These are phyloP conservation scores for Cyberlindnera mississippiensis DNA, from an alignment of 805 yeast species.

Conservation along the genomic window DNA sequence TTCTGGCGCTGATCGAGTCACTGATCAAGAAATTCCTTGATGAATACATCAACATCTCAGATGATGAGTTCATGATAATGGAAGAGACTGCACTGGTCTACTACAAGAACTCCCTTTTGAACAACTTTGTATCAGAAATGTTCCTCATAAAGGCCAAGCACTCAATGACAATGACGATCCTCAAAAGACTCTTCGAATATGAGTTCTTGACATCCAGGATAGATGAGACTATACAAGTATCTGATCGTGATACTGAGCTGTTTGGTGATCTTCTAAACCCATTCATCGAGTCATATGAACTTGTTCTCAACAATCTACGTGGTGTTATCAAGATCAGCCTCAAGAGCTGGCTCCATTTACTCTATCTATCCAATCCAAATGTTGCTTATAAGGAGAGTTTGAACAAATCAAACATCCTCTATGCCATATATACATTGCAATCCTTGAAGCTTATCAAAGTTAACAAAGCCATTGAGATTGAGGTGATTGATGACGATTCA, in stretches of 20 bases:
- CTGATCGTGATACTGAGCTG: conserved; percentile 5
- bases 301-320: conserved; percentile 15
- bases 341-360: conserved; percentile 22
- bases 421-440: conserved; percentile 22
- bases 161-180: conserved; percentile 8
- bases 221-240: conserved; percentile 4
- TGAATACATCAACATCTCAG: conserved; percentile 6
- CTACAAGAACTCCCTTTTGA: conserved; percentile 22
- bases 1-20: conserved; percentile 3
- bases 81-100: conserved; percentile 22
- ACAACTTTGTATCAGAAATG: conserved; percentile 20
- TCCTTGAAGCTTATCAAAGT: conserved; percentile 17
- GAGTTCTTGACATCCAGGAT: conserved; percentile 20
- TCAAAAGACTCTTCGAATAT: conserved; percentile 17
- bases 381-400: conserved; percentile 20
- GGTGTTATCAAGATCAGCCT: conserved; percentile 16
- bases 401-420: conserved; percentile 23
- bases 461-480: conserved; percentile 12
- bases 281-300: conserved; percentile 24
- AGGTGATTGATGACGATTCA: conserved; percentile 13
- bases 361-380: conserved; percentile 18
- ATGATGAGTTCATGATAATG: conserved; percentile 7
- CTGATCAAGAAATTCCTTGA: conserved; percentile 14
- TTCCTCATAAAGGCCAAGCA: conserved; percentile 10
- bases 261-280: conserved; percentile 19